Base-by-base conservation (phyloP, 2,329 filamentous ascomycete genomes). In the Fusarium kyushuense region DNA sequence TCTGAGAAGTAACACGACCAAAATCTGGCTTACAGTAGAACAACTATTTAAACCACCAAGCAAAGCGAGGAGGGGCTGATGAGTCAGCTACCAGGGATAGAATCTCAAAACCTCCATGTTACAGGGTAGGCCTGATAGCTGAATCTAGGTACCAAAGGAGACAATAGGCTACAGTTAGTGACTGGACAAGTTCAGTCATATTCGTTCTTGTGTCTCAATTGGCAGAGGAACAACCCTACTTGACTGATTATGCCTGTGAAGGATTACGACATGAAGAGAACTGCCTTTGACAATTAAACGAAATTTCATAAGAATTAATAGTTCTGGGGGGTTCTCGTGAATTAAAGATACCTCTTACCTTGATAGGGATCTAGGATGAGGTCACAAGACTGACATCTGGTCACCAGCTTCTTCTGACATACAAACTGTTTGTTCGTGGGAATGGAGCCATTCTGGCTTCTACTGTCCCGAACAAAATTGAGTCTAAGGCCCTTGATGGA, bases 361-460 rank as follows among this genome's bases (percentile, higher is more conserved):
- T 27, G 7, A 8, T 41, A 33, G 30, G 6, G 9, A 17, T 17
- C 17, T n/a, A 4, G 14, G 27, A 27, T 23, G 25, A 66, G 35
- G 35, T 55, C 12, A 48, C 33, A 8, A 23, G 53, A 47, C 30
- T 60, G 17, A 58, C 17, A 41, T 63, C 51, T 30, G 67, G 65
- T 3, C 40, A 66, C 38, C 57, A 65, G 3, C 51, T 68, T n/a
- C 46, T 69, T 2, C 61, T 69, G n/a, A 55, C 54, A n/a, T 68
- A 63, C 51, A 64, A 65, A 19, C 13, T 65, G 11, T 68, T 63
- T 14, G 46, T 30, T 7, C 2, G 7, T 4, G 21, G 13, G 19
- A 6, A 23, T 23, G 14, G 27, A 6, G 11, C 14, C 13, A 6
- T 55, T 12, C 58, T 59, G 21, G 52, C 59, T 13, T 46, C 48